Conservation (phyloP, 805 yeast species). For the Starmera dryadoides region DNA sequence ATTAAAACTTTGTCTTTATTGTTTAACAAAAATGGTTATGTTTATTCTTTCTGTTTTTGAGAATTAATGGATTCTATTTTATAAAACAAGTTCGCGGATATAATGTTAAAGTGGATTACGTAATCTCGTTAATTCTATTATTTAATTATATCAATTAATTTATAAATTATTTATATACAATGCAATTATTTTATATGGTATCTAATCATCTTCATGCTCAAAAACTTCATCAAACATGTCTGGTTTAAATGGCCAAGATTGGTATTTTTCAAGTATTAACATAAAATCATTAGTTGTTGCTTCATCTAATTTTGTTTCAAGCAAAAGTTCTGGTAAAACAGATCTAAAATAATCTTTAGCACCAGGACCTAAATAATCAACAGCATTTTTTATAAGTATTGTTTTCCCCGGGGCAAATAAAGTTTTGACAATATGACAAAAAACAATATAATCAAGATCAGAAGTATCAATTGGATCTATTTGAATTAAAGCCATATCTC, state of each 20-base stretch:
- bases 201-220: too few relatives aligned
- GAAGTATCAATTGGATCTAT: slow-evolving; percentile 36
- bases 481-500: slow-evolving; percentile 49
- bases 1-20: too few relatives aligned
- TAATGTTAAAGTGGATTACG: too few relatives aligned
- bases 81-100: too few relatives aligned
- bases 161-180: too few relatives aligned
- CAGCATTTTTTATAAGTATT: slow-evolving; percentile 35
- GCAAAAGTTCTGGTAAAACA: slow-evolving; percentile 27
- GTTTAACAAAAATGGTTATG: too few relatives aligned
- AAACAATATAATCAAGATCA: slow-evolving; percentile 42
- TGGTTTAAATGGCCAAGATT: slow-evolving; percentile 86
- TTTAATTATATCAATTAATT: not conserved
- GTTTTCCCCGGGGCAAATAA: too few relatives aligned
- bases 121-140: not conserved
- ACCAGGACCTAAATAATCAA: slow-evolving; percentile 72
- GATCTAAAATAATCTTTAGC: slow-evolving; percentile 47
- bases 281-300: slow-evolving; percentile 51
- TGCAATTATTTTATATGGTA: too few relatives aligned
- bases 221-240: slow-evolving; percentile 29
- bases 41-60: too few relatives aligned
- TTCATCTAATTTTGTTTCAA: slow-evolving; percentile 37
- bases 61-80: too few relatives aligned
- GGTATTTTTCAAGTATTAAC: slow-evolving; percentile 43
- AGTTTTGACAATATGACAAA: slow-evolving; percentile 63